Conservation (phyloP, 805 yeast genomes). For the Candida insectorum region DNA sequence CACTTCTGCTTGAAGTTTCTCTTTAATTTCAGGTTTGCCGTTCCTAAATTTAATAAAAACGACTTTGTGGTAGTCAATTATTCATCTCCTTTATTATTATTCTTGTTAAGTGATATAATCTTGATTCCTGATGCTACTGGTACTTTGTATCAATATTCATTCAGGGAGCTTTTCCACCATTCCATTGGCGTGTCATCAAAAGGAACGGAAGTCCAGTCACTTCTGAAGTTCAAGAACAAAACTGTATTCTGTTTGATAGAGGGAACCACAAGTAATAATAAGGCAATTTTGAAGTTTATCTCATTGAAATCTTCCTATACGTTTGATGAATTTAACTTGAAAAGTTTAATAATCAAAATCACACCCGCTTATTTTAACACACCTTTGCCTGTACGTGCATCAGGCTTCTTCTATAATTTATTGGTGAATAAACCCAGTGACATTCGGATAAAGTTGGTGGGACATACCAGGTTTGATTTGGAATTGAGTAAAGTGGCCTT, state of each 20-base stretch:
- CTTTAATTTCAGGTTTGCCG: constrained; percentile 34
- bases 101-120: constrained; percentile 44
- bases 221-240: constrained; percentile 31
- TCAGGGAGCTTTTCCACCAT: constrained; percentile 24
- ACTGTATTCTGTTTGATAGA: constrained; percentile 62
- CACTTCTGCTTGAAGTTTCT: constrained; percentile 19
- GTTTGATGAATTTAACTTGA: constrained; percentile 22
- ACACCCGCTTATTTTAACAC: constrained; percentile 35
- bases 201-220: constrained; percentile 15
- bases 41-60: constrained; percentile 39
- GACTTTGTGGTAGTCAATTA: constrained; percentile 58
- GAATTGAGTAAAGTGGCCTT: constrained; percentile 21
- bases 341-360: constrained; percentile 35
- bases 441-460: constrained; percentile 27
- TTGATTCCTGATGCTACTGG: constrained; percentile 38
- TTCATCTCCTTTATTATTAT: constrained; percentile 17
- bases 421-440: constrained; percentile 11
- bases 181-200: constrained; percentile 14
- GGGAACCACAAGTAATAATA: constrained; percentile 85
- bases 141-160: constrained; percentile 21
- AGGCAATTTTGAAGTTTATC: constrained; percentile 62
- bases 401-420: constrained; percentile 6
- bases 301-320: constrained; percentile 13
- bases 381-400: constrained; percentile 28
- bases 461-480: constrained; percentile 16